phyloP scores from a whole-genome alignment of 495 filamentous ascomycete species.

The Aspergillus egyptiacus region DNA sequence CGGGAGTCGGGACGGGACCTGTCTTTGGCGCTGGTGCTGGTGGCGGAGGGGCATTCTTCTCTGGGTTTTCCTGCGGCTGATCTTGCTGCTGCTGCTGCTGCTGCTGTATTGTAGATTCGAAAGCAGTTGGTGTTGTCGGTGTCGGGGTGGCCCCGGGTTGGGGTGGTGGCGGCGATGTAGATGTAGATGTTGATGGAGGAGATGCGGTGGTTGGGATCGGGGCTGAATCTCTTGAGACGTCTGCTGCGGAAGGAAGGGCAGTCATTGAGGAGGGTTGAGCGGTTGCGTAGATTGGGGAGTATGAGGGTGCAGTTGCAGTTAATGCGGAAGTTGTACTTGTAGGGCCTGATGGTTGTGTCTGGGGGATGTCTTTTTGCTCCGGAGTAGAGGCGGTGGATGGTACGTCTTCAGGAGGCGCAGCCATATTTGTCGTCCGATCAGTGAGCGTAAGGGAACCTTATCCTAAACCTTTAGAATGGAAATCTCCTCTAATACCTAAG shows the following conservation, averaged over 20 bases:
- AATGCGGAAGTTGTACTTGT: conserved; percentile 23
- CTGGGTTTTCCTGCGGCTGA: conserved; percentile 4
- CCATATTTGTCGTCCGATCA: no score
- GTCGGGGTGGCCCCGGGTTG: conserved; percentile 11
- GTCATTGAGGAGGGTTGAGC: conserved; percentile 38
- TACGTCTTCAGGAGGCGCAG: conserved; percentile 54
- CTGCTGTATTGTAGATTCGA: neutral
- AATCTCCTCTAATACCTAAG: no score
- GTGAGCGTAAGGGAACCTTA: no score
- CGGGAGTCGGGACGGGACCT: conserved; percentile 17
- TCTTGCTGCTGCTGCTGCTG: neutral
- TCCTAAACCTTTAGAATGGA: neutral
- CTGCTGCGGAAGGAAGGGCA: conserved; percentile 21
- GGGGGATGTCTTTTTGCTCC: conserved; percentile 24
- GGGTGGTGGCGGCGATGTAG: conserved; percentile 7
- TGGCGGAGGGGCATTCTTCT: conserved; percentile 11
- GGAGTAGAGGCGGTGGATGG: neutral
- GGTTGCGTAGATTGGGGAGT: conserved; percentile 40
- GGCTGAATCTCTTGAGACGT: neutral
- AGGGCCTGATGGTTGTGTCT: conserved; percentile 30
- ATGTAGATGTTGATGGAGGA: conserved; percentile 38
- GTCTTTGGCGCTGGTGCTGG: conserved; percentile 16
- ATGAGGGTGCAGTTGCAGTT: conserved; percentile 34
- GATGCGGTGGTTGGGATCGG: conserved; percentile 40
- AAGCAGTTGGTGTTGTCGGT: neutral